Percentiles rank a stretch among this genome's conserved stretches.
Evolutionary conservation across 1,139 yeast genomes (phyloP).

Genomic region (Meyerozyma athensensis): DNA sequence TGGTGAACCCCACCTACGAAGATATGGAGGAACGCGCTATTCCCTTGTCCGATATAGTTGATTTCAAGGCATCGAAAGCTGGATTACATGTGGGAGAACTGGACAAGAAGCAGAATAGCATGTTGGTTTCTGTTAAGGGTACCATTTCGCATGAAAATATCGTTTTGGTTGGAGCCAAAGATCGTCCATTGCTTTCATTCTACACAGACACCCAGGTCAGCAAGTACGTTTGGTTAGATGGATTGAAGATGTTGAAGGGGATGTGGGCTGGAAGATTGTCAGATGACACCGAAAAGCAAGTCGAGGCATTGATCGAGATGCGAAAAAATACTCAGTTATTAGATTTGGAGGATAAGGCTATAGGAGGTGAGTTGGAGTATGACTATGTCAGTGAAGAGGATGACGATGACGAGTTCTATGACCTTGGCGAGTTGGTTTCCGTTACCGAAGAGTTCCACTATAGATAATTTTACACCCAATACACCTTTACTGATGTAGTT

Average conservation of each 20-base stretch:
- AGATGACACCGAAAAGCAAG: constrained; percentile 54
- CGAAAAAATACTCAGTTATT: constrained; percentile 65
- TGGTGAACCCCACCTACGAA: constrained; percentile 54
- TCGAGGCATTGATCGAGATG: constrained; percentile 52
- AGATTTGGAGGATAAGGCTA: constrained; percentile 37
- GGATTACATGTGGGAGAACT: constrained; percentile 40
- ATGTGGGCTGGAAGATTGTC: constrained; percentile 41
- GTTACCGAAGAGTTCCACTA: constrained; percentile 43
- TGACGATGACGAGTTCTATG: constrained; percentile 38
- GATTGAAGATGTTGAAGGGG: constrained; percentile 57
- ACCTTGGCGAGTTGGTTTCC: constrained; percentile 36
- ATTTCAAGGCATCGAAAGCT: constrained; percentile 40
- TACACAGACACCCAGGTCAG: constrained; percentile 70
- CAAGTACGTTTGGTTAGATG: constrained; percentile 77
- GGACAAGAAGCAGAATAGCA: constrained; percentile 31
- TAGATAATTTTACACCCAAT: constrained; percentile 12
- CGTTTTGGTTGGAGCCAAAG: constrained; percentile 39
- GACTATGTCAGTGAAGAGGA: constrained; percentile 24
- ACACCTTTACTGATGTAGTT: not conserved
- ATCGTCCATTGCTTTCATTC: constrained; percentile 46
- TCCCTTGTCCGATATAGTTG: constrained; percentile 31
- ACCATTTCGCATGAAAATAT: constrained; percentile 55
- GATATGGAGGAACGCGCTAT: constrained; percentile 36
- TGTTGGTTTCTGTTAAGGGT: constrained; percentile 48
- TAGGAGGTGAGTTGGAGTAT: constrained; percentile 20